Base-by-base conservation (phyloP, 164 flowering plant species). In the Tinospora cordifolia region DNA sequence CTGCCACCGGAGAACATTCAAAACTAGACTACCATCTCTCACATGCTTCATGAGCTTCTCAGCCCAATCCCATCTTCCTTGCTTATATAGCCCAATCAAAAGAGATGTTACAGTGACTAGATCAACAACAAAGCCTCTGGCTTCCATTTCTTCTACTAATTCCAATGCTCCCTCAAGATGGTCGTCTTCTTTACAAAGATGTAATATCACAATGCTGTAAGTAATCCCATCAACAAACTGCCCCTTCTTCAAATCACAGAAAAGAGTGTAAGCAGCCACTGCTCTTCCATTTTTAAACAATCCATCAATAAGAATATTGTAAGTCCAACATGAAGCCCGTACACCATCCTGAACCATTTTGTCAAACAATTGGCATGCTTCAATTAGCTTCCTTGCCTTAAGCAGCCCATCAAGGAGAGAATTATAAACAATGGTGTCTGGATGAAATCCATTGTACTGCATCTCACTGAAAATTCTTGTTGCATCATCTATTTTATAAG, bases 61-160 rank as follows among this genome's bases (percentile, higher is more conserved):
- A 17, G 87, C 76, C 81, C 80, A 80, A 77, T 90, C 93, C 97
- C 94, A 88, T 69, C 78, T 81, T 13, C 91, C 86, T 13, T 85
- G 85, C 74, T 83, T 85, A 77, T 89, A 87, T 66, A 95, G 72
- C 58, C 78, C 88, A 58, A 89, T 85, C 79, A 95, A 74, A 57
- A 95, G 82, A 0, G 92, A 81, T 22, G 97, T 85, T 21, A 92
- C 65, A 0, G 97, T 92, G 57, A 92, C 87, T 36, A 95, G 75
- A 83, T 91, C 98, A 49, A 95, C 96, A 63, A 75, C 84, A 75
- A 89, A 87, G 8, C 96, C 96, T 78, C 94, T 83, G 9, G 72
- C 80, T 75, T 89, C 94, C 98, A 95, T 95, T 77, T 95, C 99
- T 65, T 90, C 91, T 62, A 86, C 92, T 77, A 92, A 70, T 14